Evolutionary conservation across 2,329 filamentous ascomycete species (phyloP), one percentile per base, ranked within the genome.

Genomic region (Bipolaris bicolor): DNA sequence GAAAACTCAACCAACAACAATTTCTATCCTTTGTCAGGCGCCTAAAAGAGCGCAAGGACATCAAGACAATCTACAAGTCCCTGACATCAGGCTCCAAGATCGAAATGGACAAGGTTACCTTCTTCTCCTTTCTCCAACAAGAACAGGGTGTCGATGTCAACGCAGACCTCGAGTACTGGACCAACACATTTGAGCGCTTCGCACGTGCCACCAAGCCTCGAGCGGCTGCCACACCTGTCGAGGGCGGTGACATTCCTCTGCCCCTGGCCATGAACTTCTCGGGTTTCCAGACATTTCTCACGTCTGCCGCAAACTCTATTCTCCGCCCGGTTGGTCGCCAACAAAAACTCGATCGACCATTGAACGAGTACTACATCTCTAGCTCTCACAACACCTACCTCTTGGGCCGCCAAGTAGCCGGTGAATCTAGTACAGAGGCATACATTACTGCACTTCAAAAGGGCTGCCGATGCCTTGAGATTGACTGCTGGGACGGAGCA

Each of bases 331-430:
- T 84, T 59, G 84, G 86, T n/a, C 77, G 84, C 11, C 79, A 86
- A 26, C 86, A 87, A 53, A 81, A 81, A 5, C 86, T 97, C 52
- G 88, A 96, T 71, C 87, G 90, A 22, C 95, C 95, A 0, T 81
- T 98, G 74, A 97, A 96, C 73, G 94, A 98, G 73, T 99, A 99
- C 77, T 97, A 92, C 80, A 95, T 99, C 65, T 98, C 94, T 1
- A 97, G 93, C 80, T 98, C 95, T 1, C 95, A 99, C 82, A 99
- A 99, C 77, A 99, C 95, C 0, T 99, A 99, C 71, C 87, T 99
- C 0, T 83, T 96, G 4, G 95, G 95, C 13, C 88, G 93, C 52
- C 95, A 99, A 75, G 88, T 98, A 2, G 90, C 88, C 10, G 94
- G 94, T 26, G 86, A 90, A 43, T 97, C 95, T 1, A 98, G 93